These are phyloP conservation scores for Tephrocybe sp. DNA, from an alignment of 768 basidiomycete species.

Conservation along the genomic window DNA sequence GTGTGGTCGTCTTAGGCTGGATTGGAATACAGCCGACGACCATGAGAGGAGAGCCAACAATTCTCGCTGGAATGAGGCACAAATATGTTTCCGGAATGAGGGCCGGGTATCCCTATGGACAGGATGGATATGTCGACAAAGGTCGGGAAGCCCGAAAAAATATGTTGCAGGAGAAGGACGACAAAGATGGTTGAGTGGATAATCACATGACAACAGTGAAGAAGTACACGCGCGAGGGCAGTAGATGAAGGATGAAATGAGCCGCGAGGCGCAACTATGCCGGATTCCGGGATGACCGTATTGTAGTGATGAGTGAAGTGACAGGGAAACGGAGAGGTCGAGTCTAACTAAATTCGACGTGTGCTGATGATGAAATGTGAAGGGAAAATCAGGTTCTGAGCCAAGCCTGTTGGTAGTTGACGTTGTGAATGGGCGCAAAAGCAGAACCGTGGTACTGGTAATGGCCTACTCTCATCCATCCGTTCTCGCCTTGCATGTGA, in stretches of 20 bases:
- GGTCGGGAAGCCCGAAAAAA: conserved; percentile 31
- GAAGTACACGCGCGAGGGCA: conserved; percentile 30
- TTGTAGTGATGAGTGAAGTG: conserved; percentile 28
- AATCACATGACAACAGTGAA: conserved; percentile 31
- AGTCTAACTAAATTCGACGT: conserved; percentile 33
- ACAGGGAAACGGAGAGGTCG: conserved; percentile 24
- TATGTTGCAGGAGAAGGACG: conserved; percentile 27
- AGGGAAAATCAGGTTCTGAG: conserved; percentile 41
- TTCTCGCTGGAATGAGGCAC: conserved; percentile 21
- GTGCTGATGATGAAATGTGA: conserved; percentile 11
- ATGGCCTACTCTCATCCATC: conserved; percentile 44
- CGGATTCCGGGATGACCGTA: conserved; percentile 33
- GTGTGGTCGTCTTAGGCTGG: not conserved
- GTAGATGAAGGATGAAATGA: conserved; percentile 26
- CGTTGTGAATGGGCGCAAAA: conserved; percentile 39
- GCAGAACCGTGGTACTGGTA: conserved; percentile 42
- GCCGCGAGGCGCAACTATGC: conserved; percentile 26
- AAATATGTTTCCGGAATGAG: conserved; percentile 24
- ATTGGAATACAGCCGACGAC: too few relatives aligned
- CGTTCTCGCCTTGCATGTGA: conserved; percentile 34
- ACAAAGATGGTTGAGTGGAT: conserved; percentile 26
- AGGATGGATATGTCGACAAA: conserved; percentile 67
- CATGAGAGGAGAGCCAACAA: too few relatives aligned
- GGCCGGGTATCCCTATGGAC: conserved; percentile 46
- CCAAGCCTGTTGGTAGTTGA: conserved; percentile 52